Percentiles rank a stretch among this genome's conserved stretches.
Conservation (phyloP, 2,329 filamentous ascomycete species). For the Penicillium sp. region DNA sequence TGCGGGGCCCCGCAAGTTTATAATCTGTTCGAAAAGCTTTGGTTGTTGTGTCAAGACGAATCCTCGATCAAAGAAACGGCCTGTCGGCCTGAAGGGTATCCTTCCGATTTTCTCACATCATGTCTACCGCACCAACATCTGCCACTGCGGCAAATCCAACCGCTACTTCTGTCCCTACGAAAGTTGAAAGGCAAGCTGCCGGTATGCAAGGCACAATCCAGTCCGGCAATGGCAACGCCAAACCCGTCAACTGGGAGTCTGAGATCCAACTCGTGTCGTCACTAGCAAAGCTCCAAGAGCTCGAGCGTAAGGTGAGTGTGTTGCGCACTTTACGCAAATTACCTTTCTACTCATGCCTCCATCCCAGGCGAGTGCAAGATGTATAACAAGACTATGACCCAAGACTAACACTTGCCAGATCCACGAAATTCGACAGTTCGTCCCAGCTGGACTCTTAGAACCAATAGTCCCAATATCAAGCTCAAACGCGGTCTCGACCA, state of each 20-base stretch:
- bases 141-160: background rate
- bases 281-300: constrained; percentile 41
- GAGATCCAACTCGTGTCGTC: constrained; percentile 43
- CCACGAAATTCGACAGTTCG: constrained; percentile 42
- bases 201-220: background rate
- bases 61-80: too few relatives aligned
- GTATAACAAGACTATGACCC: background rate
- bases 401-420: constrained; percentile 32
- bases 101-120: background rate
- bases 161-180: background rate
- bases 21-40: too few relatives aligned
- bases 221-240: background rate
- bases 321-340: background rate
- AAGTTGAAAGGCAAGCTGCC: background rate
- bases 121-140: constrained; percentile 2
- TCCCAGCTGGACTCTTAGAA: constrained; percentile 43
- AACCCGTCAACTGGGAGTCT: constrained; percentile 27
- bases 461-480: constrained; percentile 42
- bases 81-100: background rate
- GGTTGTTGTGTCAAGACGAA: background rate
- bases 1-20: background rate
- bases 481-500: constrained; percentile 22
- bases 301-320: constrained; percentile 34
- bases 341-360: background rate
- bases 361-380: background rate